These are phyloP conservation scores for Eucalyptus curtisii DNA, from an alignment of 345 rosid genomes.

Conservation along the genomic window DNA sequence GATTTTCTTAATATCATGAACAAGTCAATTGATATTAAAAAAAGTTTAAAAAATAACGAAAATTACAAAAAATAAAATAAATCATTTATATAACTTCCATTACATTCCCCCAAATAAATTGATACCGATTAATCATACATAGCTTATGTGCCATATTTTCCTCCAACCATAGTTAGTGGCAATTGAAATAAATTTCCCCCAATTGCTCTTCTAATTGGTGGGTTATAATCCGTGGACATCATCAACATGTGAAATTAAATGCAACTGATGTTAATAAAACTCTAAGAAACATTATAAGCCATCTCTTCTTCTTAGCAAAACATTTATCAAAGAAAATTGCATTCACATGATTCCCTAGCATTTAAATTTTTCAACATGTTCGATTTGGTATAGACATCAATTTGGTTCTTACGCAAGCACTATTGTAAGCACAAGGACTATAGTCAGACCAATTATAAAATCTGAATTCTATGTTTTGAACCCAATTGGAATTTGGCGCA, in stretches of 20 bases:
- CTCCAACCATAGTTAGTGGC: background rate
- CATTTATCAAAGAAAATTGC: no score
- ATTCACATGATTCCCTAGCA: background rate
- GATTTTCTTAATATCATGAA: background rate
- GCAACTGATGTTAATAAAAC: background rate
- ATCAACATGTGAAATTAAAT: background rate
- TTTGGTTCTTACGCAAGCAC: background rate
- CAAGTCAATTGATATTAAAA: no score
- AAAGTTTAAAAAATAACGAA: background rate
- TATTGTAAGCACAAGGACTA: background rate
- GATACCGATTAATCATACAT: no score
- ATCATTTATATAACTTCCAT: fast-evolving
- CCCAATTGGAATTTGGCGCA: background rate
- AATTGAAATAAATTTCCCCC: background rate
- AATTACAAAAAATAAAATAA: no score
- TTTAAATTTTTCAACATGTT: no score
- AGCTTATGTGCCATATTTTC: background rate
- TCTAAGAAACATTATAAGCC: background rate
- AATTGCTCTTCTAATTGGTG: background rate
- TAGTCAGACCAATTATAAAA: background rate
- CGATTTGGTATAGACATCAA: background rate
- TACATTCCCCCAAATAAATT: background rate
- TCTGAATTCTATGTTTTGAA: background rate
- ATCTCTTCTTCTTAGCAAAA: background rate
- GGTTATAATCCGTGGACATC: background rate